Percentiles rank a stretch among this genome's conserved stretches.
These are phyloP conservation scores for Lachnellula suecica DNA, from an alignment of 2,329 filamentous ascomycete species.

Conservation along the genomic window DNA sequence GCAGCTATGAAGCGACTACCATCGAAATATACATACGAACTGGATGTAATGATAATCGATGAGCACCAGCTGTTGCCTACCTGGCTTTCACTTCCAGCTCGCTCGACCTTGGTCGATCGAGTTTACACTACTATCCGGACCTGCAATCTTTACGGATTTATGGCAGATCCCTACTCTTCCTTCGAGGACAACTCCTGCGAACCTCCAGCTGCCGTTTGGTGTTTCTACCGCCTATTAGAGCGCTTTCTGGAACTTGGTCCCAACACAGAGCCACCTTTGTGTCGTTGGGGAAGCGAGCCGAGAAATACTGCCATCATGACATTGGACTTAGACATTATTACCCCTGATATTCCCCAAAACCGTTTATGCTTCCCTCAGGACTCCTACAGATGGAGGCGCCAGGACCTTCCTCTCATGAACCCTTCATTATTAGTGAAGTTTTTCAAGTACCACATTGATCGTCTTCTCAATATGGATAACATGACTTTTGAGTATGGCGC, in stretches of 20 bases:
- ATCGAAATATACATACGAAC: neutral
- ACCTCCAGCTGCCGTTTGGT: too few species aligned
- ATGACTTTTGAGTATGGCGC: neutral
- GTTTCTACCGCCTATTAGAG: neutral
- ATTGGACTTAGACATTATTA: neutral
- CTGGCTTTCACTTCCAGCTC: neutral
- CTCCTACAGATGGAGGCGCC: neutral
- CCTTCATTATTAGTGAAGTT: neutral
- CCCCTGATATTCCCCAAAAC: neutral
- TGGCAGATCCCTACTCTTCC: too few species aligned
- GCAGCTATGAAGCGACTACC: neutral
- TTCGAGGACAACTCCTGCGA: too few species aligned
- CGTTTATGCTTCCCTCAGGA: neutral
- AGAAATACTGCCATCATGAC: neutral
- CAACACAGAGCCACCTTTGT: neutral
- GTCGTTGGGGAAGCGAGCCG: neutral
- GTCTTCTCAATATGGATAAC: neutral
- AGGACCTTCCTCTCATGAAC: neutral
- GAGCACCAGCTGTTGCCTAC: neutral
- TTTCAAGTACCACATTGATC: neutral
- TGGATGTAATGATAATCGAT: neutral
- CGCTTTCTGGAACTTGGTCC: neutral
- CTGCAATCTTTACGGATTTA: too few species aligned
- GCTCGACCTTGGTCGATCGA: neutral
- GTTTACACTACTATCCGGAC: neutral